These are phyloP conservation scores for Amorphotheca resinae DNA, from an alignment of 495 filamentous ascomycete species.

Conservation along the genomic window DNA sequence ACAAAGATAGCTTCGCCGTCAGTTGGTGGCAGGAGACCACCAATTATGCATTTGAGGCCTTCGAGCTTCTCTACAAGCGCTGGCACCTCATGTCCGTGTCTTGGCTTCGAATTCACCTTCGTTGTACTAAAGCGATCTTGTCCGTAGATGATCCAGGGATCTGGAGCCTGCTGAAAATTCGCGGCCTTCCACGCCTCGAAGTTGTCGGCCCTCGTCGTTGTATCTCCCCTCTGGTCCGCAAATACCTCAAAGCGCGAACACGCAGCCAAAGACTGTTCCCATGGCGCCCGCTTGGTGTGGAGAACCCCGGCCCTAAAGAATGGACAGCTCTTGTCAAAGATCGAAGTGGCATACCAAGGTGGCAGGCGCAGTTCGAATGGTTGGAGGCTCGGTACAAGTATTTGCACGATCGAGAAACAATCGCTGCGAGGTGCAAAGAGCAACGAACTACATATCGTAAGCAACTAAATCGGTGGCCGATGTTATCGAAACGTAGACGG, in stretches of 20 bases:
- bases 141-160: conserved; percentile 11
- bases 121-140: conserved; percentile 3
- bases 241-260: conserved; percentile 6
- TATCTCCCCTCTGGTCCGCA: conserved; percentile 2
- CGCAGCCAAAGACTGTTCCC: conserved; percentile 8
- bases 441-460: conserved; percentile 9
- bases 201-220: conserved; percentile 4
- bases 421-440: conserved; percentile 5
- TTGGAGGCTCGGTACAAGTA: conserved; percentile 16
- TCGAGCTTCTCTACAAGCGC: conserved; percentile 8
- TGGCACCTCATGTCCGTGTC: conserved; percentile 11
- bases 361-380: conserved; percentile 12
- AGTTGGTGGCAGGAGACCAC: conserved; percentile 1
- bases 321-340: conserved; percentile 2
- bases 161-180: conserved; percentile 11
- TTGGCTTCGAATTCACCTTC: conserved; percentile 12
- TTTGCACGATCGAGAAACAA: conserved; percentile 14
- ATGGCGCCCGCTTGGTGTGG: conserved; percentile 7
- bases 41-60: conserved; percentile 14
- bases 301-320: conserved; percentile 4
- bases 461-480: conserved; percentile 10
- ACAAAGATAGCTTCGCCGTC: too few relatives aligned
- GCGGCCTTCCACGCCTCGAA: conserved; percentile 5
- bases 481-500: conserved; percentile 12
- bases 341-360: not conserved